These are phyloP conservation scores for Aspergillus caelatus DNA, from an alignment of 2,329 filamentous ascomycete genomes.

Conservation along the genomic window DNA sequence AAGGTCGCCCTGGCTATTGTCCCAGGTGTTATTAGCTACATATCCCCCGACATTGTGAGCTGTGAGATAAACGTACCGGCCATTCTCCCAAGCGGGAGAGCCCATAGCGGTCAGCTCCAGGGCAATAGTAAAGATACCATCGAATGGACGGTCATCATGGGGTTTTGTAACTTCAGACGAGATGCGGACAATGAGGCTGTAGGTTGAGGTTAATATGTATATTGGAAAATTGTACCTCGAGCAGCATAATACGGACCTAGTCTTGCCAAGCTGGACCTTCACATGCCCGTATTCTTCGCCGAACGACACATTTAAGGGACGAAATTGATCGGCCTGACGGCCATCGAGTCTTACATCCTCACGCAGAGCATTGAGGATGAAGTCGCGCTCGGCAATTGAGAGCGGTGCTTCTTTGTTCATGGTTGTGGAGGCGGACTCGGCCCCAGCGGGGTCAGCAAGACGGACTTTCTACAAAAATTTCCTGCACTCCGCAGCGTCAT, in stretches of 20 bases:
- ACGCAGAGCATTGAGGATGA: constrained; percentile 79
- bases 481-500: constrained; percentile 24
- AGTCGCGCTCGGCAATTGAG: constrained; percentile 84
- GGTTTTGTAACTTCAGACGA: constrained; percentile 87
- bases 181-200: constrained; percentile 67
- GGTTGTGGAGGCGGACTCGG: constrained; percentile 30
- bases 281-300: constrained; percentile 89
- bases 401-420: constrained; percentile 95
- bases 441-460: constrained; percentile 26
- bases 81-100: constrained; percentile 84
- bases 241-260: constrained; percentile 63
- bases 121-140: constrained; percentile 90
- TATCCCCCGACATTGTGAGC: not conserved
- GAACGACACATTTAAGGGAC: constrained; percentile 76
- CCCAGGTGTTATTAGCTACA: not conserved
- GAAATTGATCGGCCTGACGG: constrained; percentile 77
- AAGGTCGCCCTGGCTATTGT: constrained; percentile 69
- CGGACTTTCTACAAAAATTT: constrained; percentile 23
- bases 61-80: constrained; percentile 56
- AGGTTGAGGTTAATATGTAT: not conserved
- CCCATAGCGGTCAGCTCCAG: constrained; percentile 92
- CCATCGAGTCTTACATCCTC: constrained; percentile 83
- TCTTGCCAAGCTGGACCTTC: constrained; percentile 86
- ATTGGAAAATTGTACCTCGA: not conserved
- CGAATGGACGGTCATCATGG: constrained; percentile 85